These are phyloP conservation scores for Moricandia moricandioides DNA, from an alignment of 345 rosid species.

Conservation along the genomic window DNA sequence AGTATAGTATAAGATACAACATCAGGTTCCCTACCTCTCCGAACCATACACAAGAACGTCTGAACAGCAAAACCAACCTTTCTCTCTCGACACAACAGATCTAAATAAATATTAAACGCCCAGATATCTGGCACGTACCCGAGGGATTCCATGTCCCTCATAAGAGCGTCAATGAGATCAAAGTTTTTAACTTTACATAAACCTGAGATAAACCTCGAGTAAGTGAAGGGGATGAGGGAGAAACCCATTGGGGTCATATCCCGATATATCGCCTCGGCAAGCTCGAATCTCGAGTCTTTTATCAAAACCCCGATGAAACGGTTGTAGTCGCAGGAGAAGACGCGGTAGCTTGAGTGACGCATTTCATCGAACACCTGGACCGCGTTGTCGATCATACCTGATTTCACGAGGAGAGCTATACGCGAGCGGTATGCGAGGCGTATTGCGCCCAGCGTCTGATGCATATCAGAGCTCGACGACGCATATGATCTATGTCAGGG, in stretches of 20 bases:
- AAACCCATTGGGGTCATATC: constrained; percentile 67
- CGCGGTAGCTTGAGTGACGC: constrained; percentile 72
- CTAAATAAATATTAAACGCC: constrained; percentile 76
- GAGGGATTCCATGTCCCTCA: constrained; percentile 67
- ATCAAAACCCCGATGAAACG: constrained; percentile 83
- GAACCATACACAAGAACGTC: constrained; percentile 52
- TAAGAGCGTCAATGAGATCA: constrained; percentile 50
- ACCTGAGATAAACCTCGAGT: constrained; percentile 89
- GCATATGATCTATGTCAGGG: not conserved
- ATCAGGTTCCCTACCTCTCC: constrained; percentile 73
- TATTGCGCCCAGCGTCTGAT: constrained; percentile 72
- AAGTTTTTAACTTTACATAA: constrained; percentile 62
- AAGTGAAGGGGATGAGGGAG: constrained; percentile 74
- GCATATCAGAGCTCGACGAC: constrained; percentile 58
- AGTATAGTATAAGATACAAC: constrained; percentile 85
- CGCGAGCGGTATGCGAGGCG: constrained; percentile 85
- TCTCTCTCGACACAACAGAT: constrained; percentile 62
- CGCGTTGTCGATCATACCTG: constrained; percentile 77
- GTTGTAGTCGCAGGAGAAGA: constrained; percentile 72
- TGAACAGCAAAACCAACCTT: constrained; percentile 56
- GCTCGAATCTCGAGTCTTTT: constrained; percentile 60
- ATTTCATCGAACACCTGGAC: constrained; percentile 85
- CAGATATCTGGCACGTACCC: constrained; percentile 70
- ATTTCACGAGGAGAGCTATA: constrained; percentile 56
- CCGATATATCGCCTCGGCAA: constrained; percentile 60